Conservation (phyloP, 805 yeast species). For the Starmerella geochares region DNA sequence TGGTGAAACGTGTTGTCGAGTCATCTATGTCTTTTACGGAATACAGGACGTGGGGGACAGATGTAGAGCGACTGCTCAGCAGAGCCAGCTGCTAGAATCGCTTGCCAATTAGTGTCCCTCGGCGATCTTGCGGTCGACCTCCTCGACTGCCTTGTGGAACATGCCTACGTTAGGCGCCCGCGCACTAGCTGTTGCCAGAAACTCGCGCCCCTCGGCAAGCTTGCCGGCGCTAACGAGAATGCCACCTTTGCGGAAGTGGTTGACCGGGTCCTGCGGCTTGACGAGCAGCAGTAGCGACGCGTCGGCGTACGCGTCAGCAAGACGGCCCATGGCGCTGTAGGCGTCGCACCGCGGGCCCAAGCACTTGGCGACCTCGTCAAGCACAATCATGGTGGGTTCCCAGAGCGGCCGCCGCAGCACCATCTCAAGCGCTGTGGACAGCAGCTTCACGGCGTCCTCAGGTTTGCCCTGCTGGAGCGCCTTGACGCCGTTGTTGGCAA, state of each 20-base stretch:
- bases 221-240: slow-evolving; percentile 25
- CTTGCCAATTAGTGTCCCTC: background rate
- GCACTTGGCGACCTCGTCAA: slow-evolving; percentile 31
- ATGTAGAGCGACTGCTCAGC: too few species aligned
- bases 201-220: slow-evolving; percentile 26
- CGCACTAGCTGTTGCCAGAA: slow-evolving; percentile 24
- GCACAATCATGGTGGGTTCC: slow-evolving; percentile 31
- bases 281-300: slow-evolving; percentile 31
- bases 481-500: slow-evolving; percentile 30
- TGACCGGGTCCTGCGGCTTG: slow-evolving; percentile 30
- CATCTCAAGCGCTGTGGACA: slow-evolving; percentile 34
- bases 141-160: slow-evolving; percentile 21
- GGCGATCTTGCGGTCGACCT: slow-evolving; percentile 6
- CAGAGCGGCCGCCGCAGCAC: slow-evolving; percentile 35
- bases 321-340: slow-evolving; percentile 29
- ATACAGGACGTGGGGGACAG: too few species aligned
- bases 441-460: slow-evolving; percentile 32
- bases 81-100: background rate
- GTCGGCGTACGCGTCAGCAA: slow-evolving; percentile 35
- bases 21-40: too few species aligned
- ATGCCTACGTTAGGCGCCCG: slow-evolving; percentile 23
- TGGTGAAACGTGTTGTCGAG: too few species aligned
- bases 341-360: slow-evolving; percentile 35
- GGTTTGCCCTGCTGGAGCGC: slow-evolving; percentile 26
- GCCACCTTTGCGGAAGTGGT: slow-evolving; percentile 32